Conservation (phyloP, 2,329 filamentous ascomycete genomes). For the Hawksworthiomyces lignivorus region DNA sequence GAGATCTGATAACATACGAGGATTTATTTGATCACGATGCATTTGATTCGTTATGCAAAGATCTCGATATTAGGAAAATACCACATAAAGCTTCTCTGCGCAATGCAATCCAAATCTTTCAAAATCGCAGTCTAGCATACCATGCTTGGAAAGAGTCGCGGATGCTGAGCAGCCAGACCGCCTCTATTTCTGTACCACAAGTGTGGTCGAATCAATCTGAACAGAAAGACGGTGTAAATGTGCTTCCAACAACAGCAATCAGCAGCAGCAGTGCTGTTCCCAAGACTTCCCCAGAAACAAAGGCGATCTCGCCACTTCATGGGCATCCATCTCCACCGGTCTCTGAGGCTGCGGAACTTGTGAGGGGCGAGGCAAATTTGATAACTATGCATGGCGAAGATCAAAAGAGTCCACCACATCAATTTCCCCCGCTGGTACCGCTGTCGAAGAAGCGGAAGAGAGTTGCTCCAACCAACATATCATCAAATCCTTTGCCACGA, state of each 20-base stretch:
- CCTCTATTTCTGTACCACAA: no score
- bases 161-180: no score
- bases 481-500: neutral
- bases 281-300: no score
- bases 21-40: slow-evolving; percentile 33
- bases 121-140: slow-evolving; percentile 43
- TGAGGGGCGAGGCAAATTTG: no score
- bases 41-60: slow-evolving; percentile 41
- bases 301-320: no score
- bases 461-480: slow-evolving; percentile 19
- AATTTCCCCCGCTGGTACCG: slow-evolving; percentile 8
- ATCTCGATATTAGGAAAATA: slow-evolving; percentile 49
- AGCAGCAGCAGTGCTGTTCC: no score
- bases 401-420: neutral
- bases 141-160: slow-evolving; percentile 22
- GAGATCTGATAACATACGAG: slow-evolving; percentile 50
- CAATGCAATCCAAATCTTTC: slow-evolving; percentile 50
- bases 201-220: no score
- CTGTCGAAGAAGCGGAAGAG: slow-evolving; percentile 23
- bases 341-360: no score
- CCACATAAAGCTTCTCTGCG: slow-evolving; percentile 52
- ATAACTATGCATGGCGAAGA: neutral
- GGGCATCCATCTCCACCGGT: no score
- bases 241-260: no score
- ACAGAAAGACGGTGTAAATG: no score